Percentiles rank a stretch among this genome's conserved stretches.
Conservation (phyloP, 225 moss, liverwort and hornwort species). For the Marchantia paleacea region DNA sequence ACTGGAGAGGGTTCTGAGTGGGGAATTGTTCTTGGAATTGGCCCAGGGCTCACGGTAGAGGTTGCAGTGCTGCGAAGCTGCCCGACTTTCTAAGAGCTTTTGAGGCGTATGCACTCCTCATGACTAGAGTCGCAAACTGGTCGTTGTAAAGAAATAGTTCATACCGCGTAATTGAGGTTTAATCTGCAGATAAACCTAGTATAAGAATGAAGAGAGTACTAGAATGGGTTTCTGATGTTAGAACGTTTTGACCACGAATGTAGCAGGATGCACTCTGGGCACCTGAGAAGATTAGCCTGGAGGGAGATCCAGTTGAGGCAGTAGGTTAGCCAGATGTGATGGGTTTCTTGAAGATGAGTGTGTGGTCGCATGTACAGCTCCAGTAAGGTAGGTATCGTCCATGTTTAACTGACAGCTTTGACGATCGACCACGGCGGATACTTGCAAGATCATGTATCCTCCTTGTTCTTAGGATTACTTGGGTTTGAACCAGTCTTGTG, state of each 20-base stretch:
- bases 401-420: neutral
- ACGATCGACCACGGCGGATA: neutral
- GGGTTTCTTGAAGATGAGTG: constrained; percentile 10
- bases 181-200: constrained; percentile 6
- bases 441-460: neutral
- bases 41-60: constrained; percentile 48
- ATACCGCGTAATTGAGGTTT: neutral
- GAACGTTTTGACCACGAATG: constrained; percentile 1
- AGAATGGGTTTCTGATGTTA: neutral
- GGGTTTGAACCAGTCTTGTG: neutral
- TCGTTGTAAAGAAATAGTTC: constrained; percentile 1
- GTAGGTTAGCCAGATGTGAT: constrained; percentile 2
- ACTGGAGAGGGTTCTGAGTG: constrained; percentile 53
- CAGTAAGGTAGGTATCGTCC: neutral
- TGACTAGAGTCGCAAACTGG: neutral
- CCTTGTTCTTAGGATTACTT: neutral
- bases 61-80: constrained; percentile 39
- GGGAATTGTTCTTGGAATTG: constrained; percentile 44
- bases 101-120: neutral
- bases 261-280: constrained; percentile 1
- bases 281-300: neutral
- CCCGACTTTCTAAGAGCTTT: constrained; percentile 21
- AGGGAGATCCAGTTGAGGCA: constrained; percentile 7
- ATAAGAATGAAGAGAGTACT: constrained; percentile 1
- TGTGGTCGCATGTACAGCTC: constrained; percentile 4